A percentile compares a stretch with the other conserved stretches of the same genome.
Evolutionary conservation across 2,329 filamentous ascomycete species (phyloP).

Genomic region (Huntiella savannae): DNA sequence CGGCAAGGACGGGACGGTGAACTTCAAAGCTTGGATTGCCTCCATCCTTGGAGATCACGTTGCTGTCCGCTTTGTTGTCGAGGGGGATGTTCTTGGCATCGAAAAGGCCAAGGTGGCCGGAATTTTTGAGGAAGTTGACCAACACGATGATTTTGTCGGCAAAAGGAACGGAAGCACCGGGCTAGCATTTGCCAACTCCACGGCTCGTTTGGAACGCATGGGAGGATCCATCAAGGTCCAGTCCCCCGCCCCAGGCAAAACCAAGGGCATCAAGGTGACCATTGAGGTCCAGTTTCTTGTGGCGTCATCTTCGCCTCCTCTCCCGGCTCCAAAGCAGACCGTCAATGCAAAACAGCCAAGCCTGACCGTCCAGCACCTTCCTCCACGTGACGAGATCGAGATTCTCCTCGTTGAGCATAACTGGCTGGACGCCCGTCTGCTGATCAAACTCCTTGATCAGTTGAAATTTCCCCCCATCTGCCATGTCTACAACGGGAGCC

Average conservation of each 20-base stretch:
- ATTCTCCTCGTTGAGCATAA: conserved; percentile 69
- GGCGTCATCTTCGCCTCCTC: neutral
- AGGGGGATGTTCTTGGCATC: conserved; percentile 67
- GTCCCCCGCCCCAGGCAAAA: conserved; percentile 31
- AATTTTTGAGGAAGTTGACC: conserved; percentile 63
- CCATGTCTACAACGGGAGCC: conserved; percentile 49
- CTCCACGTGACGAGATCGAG: conserved; percentile 36
- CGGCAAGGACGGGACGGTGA: conserved; percentile 48
- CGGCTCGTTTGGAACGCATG: conserved; percentile 66
- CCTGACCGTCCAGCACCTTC: neutral
- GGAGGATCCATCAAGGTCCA: conserved; percentile 53
- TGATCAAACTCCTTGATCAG: conserved; percentile 13
- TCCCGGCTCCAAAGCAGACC: neutral
- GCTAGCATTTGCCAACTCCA: conserved; percentile 60
- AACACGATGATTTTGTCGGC: conserved; percentile 63
- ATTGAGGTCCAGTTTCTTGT: conserved; percentile 52
- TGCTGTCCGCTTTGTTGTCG: conserved; percentile 50
- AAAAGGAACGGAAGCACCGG: conserved; percentile 64
- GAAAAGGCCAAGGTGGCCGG: conserved; percentile 55
- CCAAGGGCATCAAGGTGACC: conserved; percentile 50
- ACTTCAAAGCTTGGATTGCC: conserved; percentile 43
- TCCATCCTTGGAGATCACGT: conserved; percentile 45
- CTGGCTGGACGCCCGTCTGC: conserved; percentile 12
- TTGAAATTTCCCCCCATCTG: conserved; percentile 8
- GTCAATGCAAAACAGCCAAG: neutral